Evolutionary conservation across 2,329 filamentous ascomycete genomes (phyloP), one percentile per base, ranked within the genome.

Genomic region (Penicillium sp.): DNA sequence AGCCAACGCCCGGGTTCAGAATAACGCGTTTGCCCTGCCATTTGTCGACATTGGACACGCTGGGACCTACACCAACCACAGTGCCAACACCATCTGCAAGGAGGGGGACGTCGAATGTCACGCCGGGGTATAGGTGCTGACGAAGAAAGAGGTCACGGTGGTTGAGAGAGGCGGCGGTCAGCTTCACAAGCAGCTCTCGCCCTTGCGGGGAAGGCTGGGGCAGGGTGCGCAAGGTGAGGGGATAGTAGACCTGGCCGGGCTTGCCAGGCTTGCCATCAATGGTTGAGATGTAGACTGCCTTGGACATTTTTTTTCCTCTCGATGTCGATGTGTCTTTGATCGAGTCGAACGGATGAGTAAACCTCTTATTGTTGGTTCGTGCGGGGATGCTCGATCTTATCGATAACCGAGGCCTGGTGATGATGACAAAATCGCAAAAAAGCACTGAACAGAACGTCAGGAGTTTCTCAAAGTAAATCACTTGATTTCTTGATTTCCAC

Each of bases 81-180:
- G 85, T 80, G 57, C 93, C 94, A 68, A 85, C 88, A 65, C 92
- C 94, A 74, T 98, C 94, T 62, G 93, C 87, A 28, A 96, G 84
- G 45, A 98, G 80, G 0, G 94, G 92, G 6, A 88, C 82, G 61
- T 85, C 84, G 76, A 96, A 96, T 13, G 90, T 89, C 56, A 92
- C 89, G 68, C 86, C 89, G 0, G 94, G 94, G 81, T 98, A 98
- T 43, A 96, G 87, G 73, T 93, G 89, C 76, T 95, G 93, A 57
- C 94, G 91, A 78, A 96, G 90, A 81, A 97, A 98, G 68, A 96
- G 87, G 77, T 98, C 95, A 70, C 93, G 90, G 81, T 98, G 95
- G 81, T 98, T 98, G 54, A 98, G 87, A 14, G 94, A 90, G 1
- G 89, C 91, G 55, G 93, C 91, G 38, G 85, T 84, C 72, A 98